Evolutionary conservation across 73 alveolate species (phyloP), one percentile per base, ranked within the genome.

Genomic region (Paramecium biaurelia): DNA sequence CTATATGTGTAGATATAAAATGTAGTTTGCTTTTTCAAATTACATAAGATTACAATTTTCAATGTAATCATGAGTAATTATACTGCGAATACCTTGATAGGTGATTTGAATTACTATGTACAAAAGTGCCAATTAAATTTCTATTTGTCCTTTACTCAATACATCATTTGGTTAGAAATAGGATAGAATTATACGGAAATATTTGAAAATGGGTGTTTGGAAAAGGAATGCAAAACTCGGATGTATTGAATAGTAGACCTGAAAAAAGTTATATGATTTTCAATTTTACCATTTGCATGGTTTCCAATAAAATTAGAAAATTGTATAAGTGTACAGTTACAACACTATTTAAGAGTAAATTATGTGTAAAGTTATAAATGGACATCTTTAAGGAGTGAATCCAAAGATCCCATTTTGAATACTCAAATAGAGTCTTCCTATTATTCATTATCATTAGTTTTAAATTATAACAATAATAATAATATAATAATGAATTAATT

Each of bases 221-320:
- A 74, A 74, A 2, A 41, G 57, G 21, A 74, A 74, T 28, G n/a
- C 2, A 32, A 74, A 74, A 20, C 59, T n/a, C 14, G 87, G 87
- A 41, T 74, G 87, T 37, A 74, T 32, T 10, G 59, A 37, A 41
- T 37, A 74, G 58, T 74, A 74, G 1, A 35, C 45, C 87, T 74
- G 26, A 74, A 74, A 70, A 24, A 26, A 21, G 11, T 26, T 14
- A 63, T 34, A 74, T 67, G 14, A 34, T 30, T 34, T 20, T 6
- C 24, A 32, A n/a, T n/a, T n/a, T 28, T 74, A 74, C 87, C 87
- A 74, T 74, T 74, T 74, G 59, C 20, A 74, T 12, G 14, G 87
- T 74, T 41, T 74, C 87, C 37, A 74, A 24, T 34, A 74, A 34
- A 41, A 34, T 21, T 21, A 74, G 67, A 24, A 74, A 23, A 37